Conservation (phyloP, 1,139 yeast species). For the Candida sojae region DNA sequence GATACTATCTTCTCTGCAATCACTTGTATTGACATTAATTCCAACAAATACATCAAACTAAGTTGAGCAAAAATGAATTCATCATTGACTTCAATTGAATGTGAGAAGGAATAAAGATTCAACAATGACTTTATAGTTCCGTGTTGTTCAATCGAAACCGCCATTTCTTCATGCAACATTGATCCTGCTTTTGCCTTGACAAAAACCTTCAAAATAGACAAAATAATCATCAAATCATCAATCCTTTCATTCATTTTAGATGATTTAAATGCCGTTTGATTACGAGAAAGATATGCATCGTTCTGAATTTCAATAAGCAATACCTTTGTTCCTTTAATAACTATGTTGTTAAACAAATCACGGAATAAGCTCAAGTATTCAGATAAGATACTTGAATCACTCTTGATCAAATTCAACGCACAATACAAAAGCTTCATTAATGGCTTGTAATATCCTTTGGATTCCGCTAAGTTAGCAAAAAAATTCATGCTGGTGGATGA, state of each 20-base stretch:
- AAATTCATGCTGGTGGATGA: constrained; percentile 50
- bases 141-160: constrained; percentile 54
- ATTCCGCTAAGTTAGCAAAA: constrained; percentile 37
- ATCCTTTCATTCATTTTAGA: constrained; percentile 42
- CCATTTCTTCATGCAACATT: constrained; percentile 48
- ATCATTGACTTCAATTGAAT: constrained; percentile 57
- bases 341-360: constrained; percentile 58
- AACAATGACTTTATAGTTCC: constrained; percentile 66
- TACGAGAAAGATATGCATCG: constrained; percentile 45
- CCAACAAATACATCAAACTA: constrained; percentile 67
- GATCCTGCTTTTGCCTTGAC: constrained; percentile 47
- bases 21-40: constrained; percentile 60
- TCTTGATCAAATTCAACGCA: constrained; percentile 44
- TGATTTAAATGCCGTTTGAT: constrained; percentile 32
- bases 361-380: constrained; percentile 53
- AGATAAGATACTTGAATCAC: constrained; percentile 43
- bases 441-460: constrained; percentile 54
- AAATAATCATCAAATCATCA: constrained; percentile 66
- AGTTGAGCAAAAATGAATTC: constrained; percentile 76
- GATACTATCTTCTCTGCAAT: constrained; percentile 69
- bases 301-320: constrained; percentile 60
- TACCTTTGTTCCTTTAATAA: constrained; percentile 58
- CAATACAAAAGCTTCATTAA: constrained; percentile 59
- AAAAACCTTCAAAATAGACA: constrained; percentile 63
- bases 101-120: constrained; percentile 69